Base-by-base conservation (phyloP, 805 yeast species). In the Blastobotrys mokoenaii region DNA sequence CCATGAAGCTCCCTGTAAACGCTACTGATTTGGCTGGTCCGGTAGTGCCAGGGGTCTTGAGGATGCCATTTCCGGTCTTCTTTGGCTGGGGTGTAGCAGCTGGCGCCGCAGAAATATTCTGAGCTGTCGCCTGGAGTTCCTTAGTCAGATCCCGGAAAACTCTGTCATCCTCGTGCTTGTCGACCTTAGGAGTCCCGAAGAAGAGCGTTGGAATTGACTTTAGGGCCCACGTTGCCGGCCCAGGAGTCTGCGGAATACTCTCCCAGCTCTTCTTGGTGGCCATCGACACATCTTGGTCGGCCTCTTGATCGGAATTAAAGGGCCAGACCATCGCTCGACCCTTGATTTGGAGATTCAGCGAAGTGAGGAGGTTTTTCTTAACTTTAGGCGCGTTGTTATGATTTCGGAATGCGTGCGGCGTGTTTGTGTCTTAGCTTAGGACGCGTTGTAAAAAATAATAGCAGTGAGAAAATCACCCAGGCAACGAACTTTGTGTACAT, bases 241-340 rank as follows among this genome's bases (percentile, higher is more conserved):
- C 56, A 2, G 58, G 56, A 1, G 58, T 52, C 2, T 48, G 51
- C n/a, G 56, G 54, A 3, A 50, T 27, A 11, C n/a, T 40, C 5
- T 40, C 48, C 40, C 40, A 14, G 44, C 18, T 17, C n/a, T 37
- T 22, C 35, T 34, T 14, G 37, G 40, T 11, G 46, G 45, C 22
- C 37, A 27, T 14, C 30, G 31, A 43, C 32, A 38, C 36, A 14
- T 41, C 25, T 34, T 30, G 15, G 15, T 39, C 29, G 43, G 46
- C 20, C 12, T 44, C 30, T 40, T 43, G 38, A 27, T 22, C 6
- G 44, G 46, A 25, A 25, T 39, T 31, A 22, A 40, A 25, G 5
- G 45, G 8, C 45, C 47, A 34, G 27, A 41, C 40, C 36, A 45
- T 35, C 32, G 38, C 14, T 22, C 27, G 8, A 22, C 27, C 27